Percentiles rank a stretch among this genome's conserved stretches.
These are phyloP conservation scores for Syncephalastrum racemosum DNA, from an alignment of 371 early-diverging fungal species.

Conservation along the genomic window DNA sequence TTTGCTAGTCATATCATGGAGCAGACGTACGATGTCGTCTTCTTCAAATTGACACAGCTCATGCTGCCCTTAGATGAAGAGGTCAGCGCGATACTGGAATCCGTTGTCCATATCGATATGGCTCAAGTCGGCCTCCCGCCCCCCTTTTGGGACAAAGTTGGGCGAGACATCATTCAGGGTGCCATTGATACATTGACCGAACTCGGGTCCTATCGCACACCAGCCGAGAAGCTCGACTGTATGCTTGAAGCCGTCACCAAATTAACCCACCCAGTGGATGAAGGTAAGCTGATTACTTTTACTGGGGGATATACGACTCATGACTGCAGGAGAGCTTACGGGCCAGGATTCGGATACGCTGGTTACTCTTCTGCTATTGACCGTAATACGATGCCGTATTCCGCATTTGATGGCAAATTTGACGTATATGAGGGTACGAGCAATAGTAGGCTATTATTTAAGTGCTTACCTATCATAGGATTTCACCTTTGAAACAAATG, in stretches of 20 bases:
- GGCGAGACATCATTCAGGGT: slow-evolving; percentile 28
- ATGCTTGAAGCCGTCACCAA: slow-evolving; percentile 36
- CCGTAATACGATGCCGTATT: slow-evolving; percentile 49
- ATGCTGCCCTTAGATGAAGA: slow-evolving; percentile 38
- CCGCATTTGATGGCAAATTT: slow-evolving; percentile 55
- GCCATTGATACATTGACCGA: slow-evolving; percentile 49
- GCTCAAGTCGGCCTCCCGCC: slow-evolving; percentile 49
- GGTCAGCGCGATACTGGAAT: slow-evolving; percentile 34
- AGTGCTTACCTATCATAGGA: slow-evolving; percentile 22
- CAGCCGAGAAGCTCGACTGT: slow-evolving; percentile 52
- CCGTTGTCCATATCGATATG: slow-evolving; percentile 48
- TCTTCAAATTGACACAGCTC: slow-evolving; percentile 52
- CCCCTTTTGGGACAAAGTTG: slow-evolving; percentile 20
- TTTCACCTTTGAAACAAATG: slow-evolving; percentile 46
- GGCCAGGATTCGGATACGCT: slow-evolving; percentile 42
- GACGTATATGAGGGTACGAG: slow-evolving; percentile 50
- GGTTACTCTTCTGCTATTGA: slow-evolving; percentile 51
- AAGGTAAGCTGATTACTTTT: background rate
- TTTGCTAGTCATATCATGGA: slow-evolving; percentile 50
- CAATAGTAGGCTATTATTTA: background rate
- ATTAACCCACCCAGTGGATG: slow-evolving; percentile 10
- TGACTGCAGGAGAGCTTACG: slow-evolving; percentile 1
- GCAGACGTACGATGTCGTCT: slow-evolving; percentile 56
- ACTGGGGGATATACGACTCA: background rate
- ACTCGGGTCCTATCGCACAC: slow-evolving; percentile 53